Base-by-base conservation (phyloP, 2,329 filamentous ascomycete genomes). In the Microthyrium microscopicum region DNA sequence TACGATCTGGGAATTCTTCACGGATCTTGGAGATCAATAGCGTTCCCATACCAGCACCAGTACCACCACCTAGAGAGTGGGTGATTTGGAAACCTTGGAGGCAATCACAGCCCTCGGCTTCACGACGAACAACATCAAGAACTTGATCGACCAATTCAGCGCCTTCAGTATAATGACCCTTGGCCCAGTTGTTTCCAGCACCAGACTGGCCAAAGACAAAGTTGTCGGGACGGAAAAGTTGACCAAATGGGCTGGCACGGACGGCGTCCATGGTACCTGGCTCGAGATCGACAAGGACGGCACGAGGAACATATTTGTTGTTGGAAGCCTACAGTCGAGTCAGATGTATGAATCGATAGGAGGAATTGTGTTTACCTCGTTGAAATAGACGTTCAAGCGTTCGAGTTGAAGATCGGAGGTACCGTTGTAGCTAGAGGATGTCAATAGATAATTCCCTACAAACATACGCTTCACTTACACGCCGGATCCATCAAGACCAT, bases 141-240 rank as follows among this genome's bases (percentile, higher is more conserved):
- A 98, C 89, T 56, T 94, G 73, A 70, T 98, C 89, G 49, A 98
- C 89, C 44, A 95, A 75, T 70, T 98, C 89, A 49, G 89, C 89
- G 75, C 89, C 89, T 70, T 98, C 89, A 46, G 89, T 98, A 75
- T 98, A 98, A 63, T 98, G 89, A 68, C 89, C 89, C 78, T 95
- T 98, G 64, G 89, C 89, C 89, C 89, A 98, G 77, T 95, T 95
- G 83, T 98, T 98, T 67, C 89, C 89, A 61, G 89, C 89, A 73
- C 89, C 87, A 52, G 89, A 95, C 70, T 95, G 89, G 52, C 89
- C 89, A 63, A 95, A 95, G 57, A 95, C 84, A 66, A 95, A 95
- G 79, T 95, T 98, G 70, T 98, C 89, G 58, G 89, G 89, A 46
- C 89, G 85, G 84, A 98, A 95, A 49, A 98, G 84, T 70, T 94